Conservation (phyloP, 116 monocot genomes). For the Phalaenopsis hybrid region DNA sequence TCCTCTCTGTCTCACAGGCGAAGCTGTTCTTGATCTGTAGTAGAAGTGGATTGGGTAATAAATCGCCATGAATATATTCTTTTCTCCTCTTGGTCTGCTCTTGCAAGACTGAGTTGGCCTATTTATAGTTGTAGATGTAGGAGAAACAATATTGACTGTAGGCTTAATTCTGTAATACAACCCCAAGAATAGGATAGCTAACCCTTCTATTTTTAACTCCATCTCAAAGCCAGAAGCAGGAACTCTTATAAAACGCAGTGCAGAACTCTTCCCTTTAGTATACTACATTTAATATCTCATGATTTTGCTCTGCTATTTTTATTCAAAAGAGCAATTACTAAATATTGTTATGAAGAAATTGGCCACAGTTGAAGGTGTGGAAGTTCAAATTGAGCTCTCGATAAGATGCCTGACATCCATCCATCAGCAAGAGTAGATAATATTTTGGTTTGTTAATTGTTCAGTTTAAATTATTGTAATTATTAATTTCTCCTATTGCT, state of each 20-base stretch:
- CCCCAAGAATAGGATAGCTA: slow-evolving; percentile 3
- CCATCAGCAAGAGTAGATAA: not conserved
- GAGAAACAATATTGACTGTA: not conserved
- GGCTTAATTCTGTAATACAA: not conserved
- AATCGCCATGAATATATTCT: not conserved
- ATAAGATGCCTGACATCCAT: not conserved
- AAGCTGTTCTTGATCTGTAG: slow-evolving; percentile 62
- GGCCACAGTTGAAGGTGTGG: not conserved
- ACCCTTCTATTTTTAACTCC: not conserved
- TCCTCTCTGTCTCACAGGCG: slow-evolving; percentile 37
- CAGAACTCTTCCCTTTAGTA: not conserved
- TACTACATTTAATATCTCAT: not conserved
- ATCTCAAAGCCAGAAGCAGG: not conserved
- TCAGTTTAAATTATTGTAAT: not conserved
- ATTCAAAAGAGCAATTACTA: not conserved
- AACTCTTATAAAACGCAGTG: not conserved
- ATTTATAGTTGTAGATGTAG: not conserved
- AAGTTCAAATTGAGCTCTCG: too few relatives aligned
- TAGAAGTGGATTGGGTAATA: slow-evolving; percentile 11
- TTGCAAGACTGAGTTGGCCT: not conserved
- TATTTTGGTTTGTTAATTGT: too few relatives aligned
- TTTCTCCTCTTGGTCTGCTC: not conserved
- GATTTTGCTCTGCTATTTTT: slow-evolving; percentile 3
- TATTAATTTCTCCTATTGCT: not conserved
- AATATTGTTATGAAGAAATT: not conserved